Evolutionary conservation across 2,329 filamentous ascomycete species (phyloP).

Genomic region (Ophiostoma pallidulum): DNA sequence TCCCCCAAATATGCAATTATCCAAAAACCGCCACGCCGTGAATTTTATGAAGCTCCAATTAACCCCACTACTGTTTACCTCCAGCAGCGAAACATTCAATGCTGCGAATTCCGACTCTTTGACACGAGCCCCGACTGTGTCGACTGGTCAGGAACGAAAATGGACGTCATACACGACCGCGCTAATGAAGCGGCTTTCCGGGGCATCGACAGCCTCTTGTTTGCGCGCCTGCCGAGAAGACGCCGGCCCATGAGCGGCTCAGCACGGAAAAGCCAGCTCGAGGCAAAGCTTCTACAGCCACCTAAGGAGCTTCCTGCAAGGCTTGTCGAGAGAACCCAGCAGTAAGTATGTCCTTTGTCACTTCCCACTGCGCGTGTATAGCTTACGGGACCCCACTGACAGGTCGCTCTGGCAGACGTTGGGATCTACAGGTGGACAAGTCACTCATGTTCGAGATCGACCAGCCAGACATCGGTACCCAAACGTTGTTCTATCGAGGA

Average conservation of each 20-base stretch:
- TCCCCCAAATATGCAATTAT: no score
- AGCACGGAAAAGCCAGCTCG: conserved; percentile 61
- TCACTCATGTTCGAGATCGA: conserved; percentile 79
- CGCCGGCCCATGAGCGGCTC: conserved; percentile 22
- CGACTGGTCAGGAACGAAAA: no score
- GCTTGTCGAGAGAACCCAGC: conserved; percentile 85
- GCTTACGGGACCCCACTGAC: no score
- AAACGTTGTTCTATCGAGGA: conserved; percentile 84
- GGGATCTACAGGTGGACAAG: conserved; percentile 74
- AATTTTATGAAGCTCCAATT: no score
- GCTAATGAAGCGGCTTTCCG: conserved; percentile 2
- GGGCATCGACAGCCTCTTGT: conserved; percentile 14
- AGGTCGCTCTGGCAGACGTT: conserved; percentile 34
- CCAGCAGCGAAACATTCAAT: no score
- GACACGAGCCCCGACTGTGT: no score
- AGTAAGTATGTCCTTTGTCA: conserved; percentile 33
- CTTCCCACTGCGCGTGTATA: neutral
- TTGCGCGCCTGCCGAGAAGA: conserved; percentile 8
- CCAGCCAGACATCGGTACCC: conserved; percentile 86
- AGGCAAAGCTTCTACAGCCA: conserved; percentile 69
- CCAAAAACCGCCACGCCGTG: no score
- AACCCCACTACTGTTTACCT: no score
- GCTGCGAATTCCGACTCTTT: no score
- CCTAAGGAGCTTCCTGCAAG: conserved; percentile 68
- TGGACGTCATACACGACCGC: conserved; percentile 10